Evolutionary conservation across 345 rosid genomes (phyloP), one percentile per base, ranked within the genome.

Genomic region (Dipteronia sinensis): DNA sequence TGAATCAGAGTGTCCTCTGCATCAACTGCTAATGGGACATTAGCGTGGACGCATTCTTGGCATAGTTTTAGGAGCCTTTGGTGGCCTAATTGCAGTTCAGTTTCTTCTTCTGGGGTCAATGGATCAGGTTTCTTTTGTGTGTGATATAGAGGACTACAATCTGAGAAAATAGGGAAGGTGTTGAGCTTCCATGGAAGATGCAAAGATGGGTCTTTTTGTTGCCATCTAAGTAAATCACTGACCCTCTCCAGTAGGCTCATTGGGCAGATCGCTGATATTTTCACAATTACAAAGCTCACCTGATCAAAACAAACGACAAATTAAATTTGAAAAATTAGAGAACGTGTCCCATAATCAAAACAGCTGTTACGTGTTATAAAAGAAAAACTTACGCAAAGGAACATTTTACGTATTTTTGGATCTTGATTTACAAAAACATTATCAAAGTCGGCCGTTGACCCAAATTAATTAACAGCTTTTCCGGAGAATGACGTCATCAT

Each of bases 181-280:
- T 84, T 75, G 15, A 77, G 83, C 81, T 93, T 95, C 99, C 99
- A 95, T 1, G 96, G 91, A 44, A 93, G 94, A 55, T 82, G 79
- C 63, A 90, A 88, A 0, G 82, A 79, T 1, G 94, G 84, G 68
- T 86, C 79, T 73, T 77, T 89, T 75, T 91, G 79, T 78, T 95
- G 92, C 99, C 99, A 95, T 29, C 99, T 82, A 20, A 93, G 84
- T 67, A 93, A 67, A 78, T 93, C 96, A 75, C 98, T 91, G 6
- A 93, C 88, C 75, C 93, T 82, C 77, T 83, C 83, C 3, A 95
- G 84, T 74, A 93, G 76, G n/a, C 85, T 70, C 53, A 89, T 84
- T 10, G 95, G 94, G 85, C 90, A 90, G 16, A 95, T 88, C 19
- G 99, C 99, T 0, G 97, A 86, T 55, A 95, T 80, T 86, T 95